Evolutionary conservation across 2,329 filamentous ascomycete species (phyloP), one percentile per base, ranked within the genome.

Genomic region (Sclerotinia trifoliorum): DNA sequence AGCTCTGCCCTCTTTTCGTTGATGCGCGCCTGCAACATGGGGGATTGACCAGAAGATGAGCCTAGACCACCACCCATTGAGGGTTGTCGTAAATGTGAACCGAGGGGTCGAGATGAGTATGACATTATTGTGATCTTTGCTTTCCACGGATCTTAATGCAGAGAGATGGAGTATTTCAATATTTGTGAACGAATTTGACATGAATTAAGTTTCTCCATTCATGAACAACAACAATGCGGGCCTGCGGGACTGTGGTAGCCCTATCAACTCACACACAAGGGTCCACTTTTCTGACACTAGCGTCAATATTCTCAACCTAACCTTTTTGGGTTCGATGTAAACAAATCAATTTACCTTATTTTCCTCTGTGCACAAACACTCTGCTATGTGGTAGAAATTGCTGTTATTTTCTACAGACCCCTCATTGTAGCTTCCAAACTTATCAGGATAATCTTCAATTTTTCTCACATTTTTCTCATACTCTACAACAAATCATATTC

Each of bases 1-100:
- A 96, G 84, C 78, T 96, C 92, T 66, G 88, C 87, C 79, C 91
- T 93, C 83, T 96, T 96, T 81, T 95, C 92, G 71, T 91, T 88
- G 77, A 96, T 93, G 71, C 92, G 89, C 56, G 90, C 87, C 65
- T 91, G 81, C 21, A 95, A 82, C 35, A 87, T 86, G 0, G 90
- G 86, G 1, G 91, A 91, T 78, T 92, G 89, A 60, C 87, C 85
- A 5, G 79, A 77, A 64, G 83, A 81, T 39, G 82, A 79, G 68
- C 75, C 76, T 13, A 76, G 70, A 70, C 78, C 81, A 32, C 81
- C 79, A 2, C 82, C 86, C 44, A 85, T 82, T 71, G 83, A 87
- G 48, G 85, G 81, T 73, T 88, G 86, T 68, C 90, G 89, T 75
- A 91, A 80, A 75, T 93, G 89, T 35, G 88, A 87, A 3, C 89